These are phyloP conservation scores for Dryas drummondii DNA, from an alignment of 306 rosid species.

Conservation along the genomic window DNA sequence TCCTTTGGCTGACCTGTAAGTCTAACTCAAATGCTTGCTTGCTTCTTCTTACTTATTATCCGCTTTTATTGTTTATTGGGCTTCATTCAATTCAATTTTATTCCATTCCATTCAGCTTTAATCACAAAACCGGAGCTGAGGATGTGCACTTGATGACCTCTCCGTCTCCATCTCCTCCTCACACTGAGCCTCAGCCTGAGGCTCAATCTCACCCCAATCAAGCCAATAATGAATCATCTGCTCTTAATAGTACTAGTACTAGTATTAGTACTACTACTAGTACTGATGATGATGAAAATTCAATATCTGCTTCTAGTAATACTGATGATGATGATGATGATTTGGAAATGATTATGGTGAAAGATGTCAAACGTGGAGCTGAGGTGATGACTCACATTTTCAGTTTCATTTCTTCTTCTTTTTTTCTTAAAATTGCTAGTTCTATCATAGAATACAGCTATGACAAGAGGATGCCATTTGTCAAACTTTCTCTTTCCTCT, in stretches of 20 bases:
- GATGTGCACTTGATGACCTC: slow-evolving; percentile 78
- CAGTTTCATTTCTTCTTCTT: neutral
- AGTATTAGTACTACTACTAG: neutral
- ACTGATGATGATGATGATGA: slow-evolving; percentile 34
- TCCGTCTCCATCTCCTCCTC: slow-evolving; percentile 38
- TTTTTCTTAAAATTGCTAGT: neutral
- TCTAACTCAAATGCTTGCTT: neutral
- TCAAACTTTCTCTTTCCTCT: neutral
- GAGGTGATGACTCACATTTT: slow-evolving; percentile 50
- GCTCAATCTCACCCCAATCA: slow-evolving; percentile 6
- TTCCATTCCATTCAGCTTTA: slow-evolving; percentile 56
- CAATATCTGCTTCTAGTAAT: neutral
- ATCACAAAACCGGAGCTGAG: slow-evolving; percentile 89
- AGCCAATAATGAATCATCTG: slow-evolving; percentile 13
- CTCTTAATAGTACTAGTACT: neutral
- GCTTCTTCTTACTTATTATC: neutral
- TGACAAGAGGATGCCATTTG: neutral
- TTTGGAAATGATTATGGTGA: slow-evolving; percentile 82
- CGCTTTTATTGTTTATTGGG: neutral
- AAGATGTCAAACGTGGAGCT: slow-evolving; percentile 66
- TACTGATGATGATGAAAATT: slow-evolving; percentile 6
- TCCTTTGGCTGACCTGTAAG: slow-evolving; percentile 92
- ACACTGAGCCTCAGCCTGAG: slow-evolving; percentile 35
- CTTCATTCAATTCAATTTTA: slow-evolving; percentile 23
- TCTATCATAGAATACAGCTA: neutral